A percentile compares a stretch with the other conserved stretches of the same genome.
Evolutionary conservation across 1,284 basidiomycete species (phyloP).

Genomic region (Sphaerobolus stellatus): DNA sequence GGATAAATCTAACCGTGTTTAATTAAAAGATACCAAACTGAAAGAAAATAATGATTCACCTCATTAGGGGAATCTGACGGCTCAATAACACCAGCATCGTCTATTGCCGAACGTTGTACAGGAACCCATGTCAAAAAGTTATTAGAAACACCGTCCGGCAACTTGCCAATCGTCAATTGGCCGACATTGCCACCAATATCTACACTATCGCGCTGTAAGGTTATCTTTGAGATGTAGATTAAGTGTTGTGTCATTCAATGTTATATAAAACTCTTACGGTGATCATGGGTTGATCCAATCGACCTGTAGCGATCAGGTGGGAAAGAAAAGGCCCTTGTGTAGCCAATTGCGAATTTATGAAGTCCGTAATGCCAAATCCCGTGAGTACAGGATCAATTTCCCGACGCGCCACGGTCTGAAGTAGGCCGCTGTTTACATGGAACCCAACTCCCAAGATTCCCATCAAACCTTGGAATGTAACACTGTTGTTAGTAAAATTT

Average conservation of each 20-base stretch:
- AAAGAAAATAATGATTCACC: neutral
- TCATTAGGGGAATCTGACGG: conserved; percentile 32
- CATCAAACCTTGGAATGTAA: conserved; percentile 36
- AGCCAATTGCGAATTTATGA: conserved; percentile 28
- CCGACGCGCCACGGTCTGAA: too few relatives aligned
- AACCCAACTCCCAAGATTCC: conserved; percentile 62
- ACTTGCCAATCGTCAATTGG: conserved; percentile 49
- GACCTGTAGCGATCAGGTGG: conserved; percentile 35
- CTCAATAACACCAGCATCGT: conserved; percentile 42
- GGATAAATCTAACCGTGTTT: neutral
- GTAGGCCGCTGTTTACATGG: neutral
- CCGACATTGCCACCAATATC: conserved; percentile 51
- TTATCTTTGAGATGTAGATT: conserved; percentile 16
- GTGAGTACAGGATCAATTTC: neutral
- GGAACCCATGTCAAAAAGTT: conserved; percentile 52
- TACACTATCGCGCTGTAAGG: conserved; percentile 50
- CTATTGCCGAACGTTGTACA: conserved; percentile 42
- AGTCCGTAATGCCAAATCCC: neutral
- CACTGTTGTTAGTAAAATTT: conserved; percentile 51
- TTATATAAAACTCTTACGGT: conserved; percentile 21
- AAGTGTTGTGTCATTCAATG: neutral
- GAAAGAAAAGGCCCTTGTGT: conserved; percentile 43
- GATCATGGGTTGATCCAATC: conserved; percentile 40
- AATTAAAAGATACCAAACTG: neutral
- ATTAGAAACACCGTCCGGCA: conserved; percentile 42